Base-by-base conservation (phyloP, 2,329 filamentous ascomycete genomes). In the Talaromyces sp. region DNA sequence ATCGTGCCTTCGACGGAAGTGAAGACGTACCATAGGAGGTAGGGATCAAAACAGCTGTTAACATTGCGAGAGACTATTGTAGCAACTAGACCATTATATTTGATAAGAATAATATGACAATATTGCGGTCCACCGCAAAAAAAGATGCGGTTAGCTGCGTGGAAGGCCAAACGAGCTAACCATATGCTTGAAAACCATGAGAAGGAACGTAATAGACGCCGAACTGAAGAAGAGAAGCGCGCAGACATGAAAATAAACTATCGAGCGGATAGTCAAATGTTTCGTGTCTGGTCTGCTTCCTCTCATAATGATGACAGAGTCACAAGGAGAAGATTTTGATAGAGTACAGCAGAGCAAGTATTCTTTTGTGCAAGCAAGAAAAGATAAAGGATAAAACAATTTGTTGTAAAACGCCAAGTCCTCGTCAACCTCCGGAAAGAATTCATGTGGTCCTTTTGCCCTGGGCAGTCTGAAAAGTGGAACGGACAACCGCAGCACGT, bases 341-440 rank as follows among this genome's bases (percentile, higher is more conserved):
- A 65, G 54, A 65, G 52, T 65, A 65, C 64, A 65, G 45, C 52
- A 43, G 37, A 56, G 31, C 39, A 45, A 43, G 50, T 14, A 62
- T 50, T 47, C 41, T 62, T 54, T 65, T 39, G 22, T 58, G 37
- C 41, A 54, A 58, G n/a, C 61, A 59, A 13, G 19, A 24, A 45
- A 45, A 31, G 27, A 43, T n/a, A 31, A 43, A 43, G 56, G 35
- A 43, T 39, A 27, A 43, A 58, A 58, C 39, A 58, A 58, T 58
- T 43, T 59, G 56, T 59, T 43, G 48, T 10, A 31, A 61, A 62
- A 62, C 63, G 63, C 63, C 63, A 48, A 50, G 48, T 62, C 45
- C 60, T 43, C 63, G 33, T 61, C 63, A 33, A 31, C 47, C 33
- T 31, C 52, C 33, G 9, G 33, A 27, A 33, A 35, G 60, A 19